Base-by-base conservation (phyloP, 768 basidiomycete genomes). In the Hemileccinum rubropunctum region DNA sequence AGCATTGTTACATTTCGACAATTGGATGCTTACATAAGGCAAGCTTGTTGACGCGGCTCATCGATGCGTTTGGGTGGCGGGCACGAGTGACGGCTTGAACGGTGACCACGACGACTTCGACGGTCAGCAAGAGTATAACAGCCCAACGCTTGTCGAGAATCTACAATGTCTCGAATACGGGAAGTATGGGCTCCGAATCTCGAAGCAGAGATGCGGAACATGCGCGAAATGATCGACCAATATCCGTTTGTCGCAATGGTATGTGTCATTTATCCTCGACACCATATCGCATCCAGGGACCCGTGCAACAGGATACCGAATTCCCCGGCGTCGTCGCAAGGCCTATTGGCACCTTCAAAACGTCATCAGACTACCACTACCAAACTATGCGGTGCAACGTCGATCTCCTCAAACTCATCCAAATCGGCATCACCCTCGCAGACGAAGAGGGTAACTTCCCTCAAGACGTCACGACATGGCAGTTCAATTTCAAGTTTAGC, bases 321-420 rank as follows among this genome's bases (percentile, higher is more conserved):
- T 98, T 98, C 69, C 97, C 97, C 30, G 97, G 97, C 9, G 94
- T 98, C 37, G 97, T 99, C 48, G 97, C 95, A 3, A 82, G 97
- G 17, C 97, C 97, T 3, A 95, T 99, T 61, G 97, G 97, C 6
- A 77, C 84, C 30, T 98, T 98, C 78, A 93, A 92, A 69, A 95
- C 94, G 0, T 92, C 93, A 11, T 93, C 93, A 18, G 97, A 99
- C 71, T 98, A 98, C 65, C 95, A 98, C 71, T 99, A 98, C 71
- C 97, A 99, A 71, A 99, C 97, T 2, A 95, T 99, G 89, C 86
- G 97, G 53, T 97, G 95, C 74, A 99, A 99, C 71, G 97, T 98
- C 62, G 97, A 99, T 78, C 76, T 98, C 42, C 79, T 99, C 58
- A 93, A 92, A 74, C 90, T 98, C 71, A 98, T 99, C 44, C 97